Percentiles rank a stretch among this genome's conserved stretches.
phyloP scores from a whole-genome alignment of 257 asterid genomes.

The Ocimum tenuiflorum region DNA sequence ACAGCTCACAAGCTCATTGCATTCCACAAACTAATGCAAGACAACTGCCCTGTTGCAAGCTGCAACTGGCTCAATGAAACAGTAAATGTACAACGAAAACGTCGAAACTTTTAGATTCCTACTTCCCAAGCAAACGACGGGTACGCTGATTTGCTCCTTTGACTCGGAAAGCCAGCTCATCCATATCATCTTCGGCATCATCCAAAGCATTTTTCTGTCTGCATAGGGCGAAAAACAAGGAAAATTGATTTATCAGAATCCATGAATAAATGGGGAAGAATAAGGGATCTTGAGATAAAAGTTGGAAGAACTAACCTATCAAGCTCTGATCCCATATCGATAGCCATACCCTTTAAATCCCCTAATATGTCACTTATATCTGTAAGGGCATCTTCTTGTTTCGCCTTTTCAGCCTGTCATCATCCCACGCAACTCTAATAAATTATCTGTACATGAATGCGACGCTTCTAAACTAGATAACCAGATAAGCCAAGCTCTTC shows the following conservation, averaged over 20 bases:
- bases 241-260: background rate
- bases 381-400: conserved; percentile 59
- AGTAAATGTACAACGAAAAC: too few species aligned
- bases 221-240: conserved; percentile 16
- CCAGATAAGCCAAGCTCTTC: background rate
- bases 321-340: conserved; percentile 73
- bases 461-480: background rate
- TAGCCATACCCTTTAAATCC: conserved; percentile 69
- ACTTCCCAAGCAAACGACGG: conserved; percentile 53
- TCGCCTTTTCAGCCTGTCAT: conserved; percentile 49
- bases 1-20: background rate
- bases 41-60: background rate
- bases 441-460: background rate
- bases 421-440: conserved; percentile 1
- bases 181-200: conserved; percentile 48
- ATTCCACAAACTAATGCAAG: background rate
- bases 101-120: too few species aligned
- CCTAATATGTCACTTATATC: conserved; percentile 57
- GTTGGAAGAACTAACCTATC: conserved; percentile 36
- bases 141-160: conserved; percentile 52
- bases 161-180: conserved; percentile 46
- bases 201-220: conserved; percentile 59
- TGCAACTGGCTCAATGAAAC: background rate
- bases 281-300: background rate
- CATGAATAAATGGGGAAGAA: background rate